These are phyloP conservation scores for Ogataea trehalophila DNA, from an alignment of 805 yeast species.

Conservation along the genomic window DNA sequence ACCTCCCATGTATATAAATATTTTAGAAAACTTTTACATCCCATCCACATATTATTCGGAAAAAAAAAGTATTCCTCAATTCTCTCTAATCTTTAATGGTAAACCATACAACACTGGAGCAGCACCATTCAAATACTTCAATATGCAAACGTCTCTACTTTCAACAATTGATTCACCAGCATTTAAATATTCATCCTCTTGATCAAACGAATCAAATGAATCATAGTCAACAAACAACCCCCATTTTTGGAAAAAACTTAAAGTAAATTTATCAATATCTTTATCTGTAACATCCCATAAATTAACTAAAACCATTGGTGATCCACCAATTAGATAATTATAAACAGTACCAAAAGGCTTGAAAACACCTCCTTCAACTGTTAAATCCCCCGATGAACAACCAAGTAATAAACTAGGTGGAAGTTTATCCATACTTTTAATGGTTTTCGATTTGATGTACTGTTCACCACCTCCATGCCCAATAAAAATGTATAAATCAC, in stretches of 20 bases:
- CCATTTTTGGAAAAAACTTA: conserved; percentile 57
- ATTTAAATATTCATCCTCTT: conserved; percentile 13
- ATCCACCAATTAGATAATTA: conserved; percentile 73
- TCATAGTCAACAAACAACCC: conserved; percentile 44
- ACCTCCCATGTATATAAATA: no score
- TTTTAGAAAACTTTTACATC: no score
- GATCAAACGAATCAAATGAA: conserved; percentile 9
- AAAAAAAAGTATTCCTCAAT: no score
- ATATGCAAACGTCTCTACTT: conserved; percentile 64
- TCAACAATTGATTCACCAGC: conserved; percentile 53
- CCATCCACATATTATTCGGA: no score
- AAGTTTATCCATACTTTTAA: conserved; percentile 39
- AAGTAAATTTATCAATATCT: conserved; percentile 80
- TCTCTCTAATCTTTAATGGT: conserved; percentile 43
- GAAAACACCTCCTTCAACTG: conserved; percentile 56
- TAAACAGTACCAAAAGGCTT: conserved; percentile 75
- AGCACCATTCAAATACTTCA: conserved; percentile 79
- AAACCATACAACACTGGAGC: conserved; percentile 91
- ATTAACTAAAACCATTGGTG: conserved; percentile 79
- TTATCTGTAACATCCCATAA: conserved; percentile 97
- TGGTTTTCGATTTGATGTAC: conserved; percentile 51
- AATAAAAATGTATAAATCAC: conserved; percentile 62
- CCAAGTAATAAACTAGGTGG: conserved; percentile 76
- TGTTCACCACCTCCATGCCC: conserved; percentile 99
- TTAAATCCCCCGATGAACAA: conserved; percentile 79